Percentiles rank a stretch among this genome's conserved stretches.
These are phyloP conservation scores for Penicillium atrosanguineum DNA, from an alignment of 495 filamentous ascomycete species.

Conservation along the genomic window DNA sequence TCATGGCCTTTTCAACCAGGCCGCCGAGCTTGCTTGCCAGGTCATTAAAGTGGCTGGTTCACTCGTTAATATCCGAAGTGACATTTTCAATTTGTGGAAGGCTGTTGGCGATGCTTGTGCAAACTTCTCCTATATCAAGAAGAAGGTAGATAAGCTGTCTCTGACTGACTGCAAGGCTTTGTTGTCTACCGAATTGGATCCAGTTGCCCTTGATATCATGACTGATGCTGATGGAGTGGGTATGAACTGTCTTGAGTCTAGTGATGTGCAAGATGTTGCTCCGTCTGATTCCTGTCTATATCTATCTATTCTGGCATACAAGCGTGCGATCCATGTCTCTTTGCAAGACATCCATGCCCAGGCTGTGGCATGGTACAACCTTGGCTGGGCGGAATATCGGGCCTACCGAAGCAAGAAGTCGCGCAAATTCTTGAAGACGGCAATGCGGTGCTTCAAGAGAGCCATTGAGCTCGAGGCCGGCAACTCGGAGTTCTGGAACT, in stretches of 20 bases:
- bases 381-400: constrained; percentile 89
- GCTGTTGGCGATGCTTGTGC: constrained; percentile 85
- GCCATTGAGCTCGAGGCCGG: constrained; percentile 94
- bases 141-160: constrained; percentile 58
- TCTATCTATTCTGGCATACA: constrained; percentile 78
- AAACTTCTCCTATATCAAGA: constrained; percentile 74
- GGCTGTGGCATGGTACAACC: constrained; percentile 93
- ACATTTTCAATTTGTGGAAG: constrained; percentile 95
- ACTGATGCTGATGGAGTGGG: constrained; percentile 70
- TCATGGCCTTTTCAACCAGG: constrained; percentile 78
- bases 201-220: constrained; percentile 58
- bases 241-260: constrained; percentile 42
- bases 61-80: constrained; percentile 50
- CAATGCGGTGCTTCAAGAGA: constrained; percentile 91
- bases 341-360: constrained; percentile 81
- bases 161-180: constrained; percentile 51
- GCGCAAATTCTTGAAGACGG: constrained; percentile 70
- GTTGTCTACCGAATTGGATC: constrained; percentile 49
- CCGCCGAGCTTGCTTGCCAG: constrained; percentile 61
- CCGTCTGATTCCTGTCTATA: constrained; percentile 49
- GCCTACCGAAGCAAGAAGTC: constrained; percentile 60
- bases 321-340: constrained; percentile 74
- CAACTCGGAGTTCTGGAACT: constrained; percentile 97
- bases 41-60: constrained; percentile 54
- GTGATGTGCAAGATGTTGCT: constrained; percentile 44